Conservation (phyloP, 2,329 filamentous ascomycete genomes). For the Aureobasidium uvarum region DNA sequence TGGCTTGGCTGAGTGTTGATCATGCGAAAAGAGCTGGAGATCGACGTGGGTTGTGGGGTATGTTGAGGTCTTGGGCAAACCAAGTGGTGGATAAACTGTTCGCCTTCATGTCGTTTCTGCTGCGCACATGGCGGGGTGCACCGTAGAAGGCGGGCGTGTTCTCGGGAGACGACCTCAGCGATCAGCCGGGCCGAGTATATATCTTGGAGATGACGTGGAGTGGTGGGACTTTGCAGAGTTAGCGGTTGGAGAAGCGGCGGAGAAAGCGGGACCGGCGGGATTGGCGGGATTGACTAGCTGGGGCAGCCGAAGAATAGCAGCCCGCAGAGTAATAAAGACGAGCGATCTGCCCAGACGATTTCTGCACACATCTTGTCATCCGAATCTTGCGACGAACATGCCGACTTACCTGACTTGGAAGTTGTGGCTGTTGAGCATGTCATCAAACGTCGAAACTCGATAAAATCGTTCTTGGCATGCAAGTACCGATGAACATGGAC, state of each 20-base stretch:
- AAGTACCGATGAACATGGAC: constrained; percentile 8
- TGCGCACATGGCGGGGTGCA: not conserved
- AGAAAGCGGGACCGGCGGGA: too few species aligned
- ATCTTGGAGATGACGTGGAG: not conserved
- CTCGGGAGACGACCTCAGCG: not conserved
- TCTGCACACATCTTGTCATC: too few species aligned
- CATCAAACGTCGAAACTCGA: not conserved
- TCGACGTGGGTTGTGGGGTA: constrained; percentile 21
- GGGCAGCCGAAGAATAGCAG: too few species aligned
- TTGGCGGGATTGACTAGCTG: too few species aligned
- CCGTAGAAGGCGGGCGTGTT: not conserved
- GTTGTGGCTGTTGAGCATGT: not conserved
- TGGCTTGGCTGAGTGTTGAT: constrained; percentile 7
- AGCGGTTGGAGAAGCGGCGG: too few species aligned
- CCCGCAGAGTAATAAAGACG: too few species aligned
- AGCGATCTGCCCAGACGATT: too few species aligned
- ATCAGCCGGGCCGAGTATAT: constrained; percentile 7
- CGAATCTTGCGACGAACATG: too few species aligned
- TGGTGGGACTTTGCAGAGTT: too few species aligned
- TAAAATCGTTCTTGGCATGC: not conserved
- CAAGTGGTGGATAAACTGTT: not conserved
- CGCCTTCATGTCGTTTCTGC: not conserved
- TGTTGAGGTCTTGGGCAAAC: not conserved
- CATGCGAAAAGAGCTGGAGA: not conserved
- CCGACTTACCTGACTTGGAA: not conserved